These are phyloP conservation scores for Neurospora sp. DNA, from an alignment of 495 filamentous ascomycete genomes.

Conservation along the genomic window DNA sequence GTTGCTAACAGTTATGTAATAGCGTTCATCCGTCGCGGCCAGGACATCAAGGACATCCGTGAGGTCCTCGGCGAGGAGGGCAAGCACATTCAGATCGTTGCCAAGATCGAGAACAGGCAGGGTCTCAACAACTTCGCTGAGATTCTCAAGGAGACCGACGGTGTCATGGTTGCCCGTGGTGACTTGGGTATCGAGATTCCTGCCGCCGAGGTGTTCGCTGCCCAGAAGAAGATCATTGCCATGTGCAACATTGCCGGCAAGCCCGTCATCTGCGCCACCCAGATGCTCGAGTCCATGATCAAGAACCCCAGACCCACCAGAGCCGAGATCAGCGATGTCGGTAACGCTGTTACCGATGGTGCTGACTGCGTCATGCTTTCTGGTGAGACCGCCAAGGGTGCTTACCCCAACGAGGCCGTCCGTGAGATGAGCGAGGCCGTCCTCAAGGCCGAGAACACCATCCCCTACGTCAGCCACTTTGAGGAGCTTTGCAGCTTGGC, in stretches of 20 bases:
- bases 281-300: constrained; percentile 93
- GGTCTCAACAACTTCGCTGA: constrained; percentile 97
- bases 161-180: constrained; percentile 99
- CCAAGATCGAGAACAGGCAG: constrained; percentile 99
- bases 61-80: constrained; percentile 86
- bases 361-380: constrained; percentile 99
- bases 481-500: constrained; percentile 83
- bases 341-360: constrained; percentile 94
- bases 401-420: constrained; percentile 86
- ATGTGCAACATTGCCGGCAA: constrained; percentile 99
- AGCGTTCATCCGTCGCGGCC: constrained; percentile 84
- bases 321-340: constrained; percentile 96
- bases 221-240: constrained; percentile 99
- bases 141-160: constrained; percentile 91
- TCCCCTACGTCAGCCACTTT: constrained; percentile 92
- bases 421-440: constrained; percentile 97
- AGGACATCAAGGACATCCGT: constrained; percentile 86
- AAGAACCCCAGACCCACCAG: constrained; percentile 97
- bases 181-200: constrained; percentile 98
- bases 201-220: constrained; percentile 94
- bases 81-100: constrained; percentile 96
- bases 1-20: background rate
- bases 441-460: constrained; percentile 87
- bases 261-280: constrained; percentile 81
- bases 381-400: constrained; percentile 96